Evolutionary conservation across 75 land plant genomes (phyloP).

Genomic region (Azolla pinnata): DNA sequence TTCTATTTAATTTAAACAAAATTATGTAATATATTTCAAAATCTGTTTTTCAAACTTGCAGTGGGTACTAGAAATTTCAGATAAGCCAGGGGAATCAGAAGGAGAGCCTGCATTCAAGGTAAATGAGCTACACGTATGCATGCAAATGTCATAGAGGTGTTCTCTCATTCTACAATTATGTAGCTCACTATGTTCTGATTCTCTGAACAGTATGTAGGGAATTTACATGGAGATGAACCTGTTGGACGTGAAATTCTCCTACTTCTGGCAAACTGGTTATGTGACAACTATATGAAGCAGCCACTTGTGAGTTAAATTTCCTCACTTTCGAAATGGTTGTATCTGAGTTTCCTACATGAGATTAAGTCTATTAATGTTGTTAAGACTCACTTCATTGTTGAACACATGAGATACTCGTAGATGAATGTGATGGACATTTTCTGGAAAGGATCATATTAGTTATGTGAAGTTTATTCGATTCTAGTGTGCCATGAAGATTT

Average conservation of each 20-base stretch:
- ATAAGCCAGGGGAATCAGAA: constrained; percentile 70
- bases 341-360: no score
- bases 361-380: constrained; percentile 1
- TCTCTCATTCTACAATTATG: background rate
- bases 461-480: no score
- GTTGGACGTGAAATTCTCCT: constrained; percentile 84
- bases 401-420: no score
- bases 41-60: constrained; percentile 14
- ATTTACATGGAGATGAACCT: constrained; percentile 99
- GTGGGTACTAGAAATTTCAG: constrained; percentile 95
- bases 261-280: constrained; percentile 78
- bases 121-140: background rate
- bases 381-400: no score
- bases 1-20: constrained; percentile 2
- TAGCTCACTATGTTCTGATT: background rate
- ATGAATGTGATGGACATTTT: no score
- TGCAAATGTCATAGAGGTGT: background rate
- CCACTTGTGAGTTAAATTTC: constrained; percentile 45
- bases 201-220: constrained; percentile 71
- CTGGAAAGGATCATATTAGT: no score
- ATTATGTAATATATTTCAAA: background rate
- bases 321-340: constrained; percentile 3
- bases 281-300: constrained; percentile 70
- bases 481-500: no score
- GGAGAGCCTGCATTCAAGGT: constrained; percentile 97